These are phyloP conservation scores for Coemansia interrupta DNA, from an alignment of 192 early-diverging fungal genomes.

Conservation along the genomic window DNA sequence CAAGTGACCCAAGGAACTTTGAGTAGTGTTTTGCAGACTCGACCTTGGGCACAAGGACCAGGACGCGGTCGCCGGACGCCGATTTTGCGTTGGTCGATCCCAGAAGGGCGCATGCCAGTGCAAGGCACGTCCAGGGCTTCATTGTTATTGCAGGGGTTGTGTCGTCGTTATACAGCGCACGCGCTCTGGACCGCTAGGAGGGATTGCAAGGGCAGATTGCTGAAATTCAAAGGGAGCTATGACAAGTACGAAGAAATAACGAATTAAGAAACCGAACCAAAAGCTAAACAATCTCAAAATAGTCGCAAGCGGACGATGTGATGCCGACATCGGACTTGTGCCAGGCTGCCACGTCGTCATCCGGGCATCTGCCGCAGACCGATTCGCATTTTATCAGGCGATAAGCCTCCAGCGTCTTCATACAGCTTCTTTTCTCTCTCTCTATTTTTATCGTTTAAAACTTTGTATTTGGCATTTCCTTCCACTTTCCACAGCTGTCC, in stretches of 20 bases:
- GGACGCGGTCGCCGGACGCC: constrained; percentile 59
- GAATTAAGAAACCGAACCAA: background rate
- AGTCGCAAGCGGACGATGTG: background rate
- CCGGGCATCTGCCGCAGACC: too few species aligned
- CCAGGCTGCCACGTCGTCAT: constrained; percentile 5
- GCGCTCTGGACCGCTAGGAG: background rate
- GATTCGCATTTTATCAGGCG: background rate
- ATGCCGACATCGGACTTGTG: background rate
- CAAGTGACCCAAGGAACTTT: constrained; percentile 59
- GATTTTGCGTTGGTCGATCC: constrained; percentile 55
- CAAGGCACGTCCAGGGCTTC: constrained; percentile 16
- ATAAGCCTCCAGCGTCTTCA: too few species aligned
- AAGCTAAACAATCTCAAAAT: background rate
- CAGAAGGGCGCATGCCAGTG: constrained; percentile 2
- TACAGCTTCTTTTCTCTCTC: background rate
- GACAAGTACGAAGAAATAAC: background rate
- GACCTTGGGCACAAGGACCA: constrained; percentile 66
- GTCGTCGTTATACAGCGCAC: too few species aligned
- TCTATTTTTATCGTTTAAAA: background rate
- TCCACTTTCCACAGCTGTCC: background rate
- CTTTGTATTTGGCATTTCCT: background rate
- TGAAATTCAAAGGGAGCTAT: background rate
- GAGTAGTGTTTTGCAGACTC: constrained; percentile 32
- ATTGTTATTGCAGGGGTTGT: constrained; percentile 4
- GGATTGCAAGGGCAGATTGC: background rate